phyloP scores from a whole-genome alignment of 306 rosid genomes.

The Benincasa hispida region DNA sequence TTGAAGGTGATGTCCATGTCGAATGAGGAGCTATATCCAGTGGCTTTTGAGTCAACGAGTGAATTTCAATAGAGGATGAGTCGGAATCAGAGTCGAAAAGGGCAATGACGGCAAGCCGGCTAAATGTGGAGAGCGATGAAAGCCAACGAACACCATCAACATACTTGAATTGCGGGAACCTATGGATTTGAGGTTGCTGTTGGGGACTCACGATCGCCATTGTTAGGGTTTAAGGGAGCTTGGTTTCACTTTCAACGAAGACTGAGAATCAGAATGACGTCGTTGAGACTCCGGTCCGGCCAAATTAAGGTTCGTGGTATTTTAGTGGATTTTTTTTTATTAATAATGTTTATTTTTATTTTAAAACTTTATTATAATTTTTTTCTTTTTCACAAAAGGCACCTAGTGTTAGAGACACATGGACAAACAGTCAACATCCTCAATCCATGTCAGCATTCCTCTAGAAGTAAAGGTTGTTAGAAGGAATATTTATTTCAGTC shows the following conservation, averaged over 20 bases:
- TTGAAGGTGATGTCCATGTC: constrained; percentile 41
- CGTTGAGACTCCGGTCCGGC: background rate
- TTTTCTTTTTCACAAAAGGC: no score
- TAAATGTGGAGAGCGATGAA: constrained; percentile 48
- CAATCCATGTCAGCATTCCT: no score
- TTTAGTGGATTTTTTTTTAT: background rate
- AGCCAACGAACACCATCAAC: constrained; percentile 81
- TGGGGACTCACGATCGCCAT: constrained; percentile 33
- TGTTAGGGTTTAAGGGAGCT: constrained; percentile 20
- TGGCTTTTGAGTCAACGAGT: constrained; percentile 29
- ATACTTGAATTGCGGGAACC: constrained; percentile 56
- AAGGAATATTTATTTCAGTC: no score
- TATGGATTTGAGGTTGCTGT: constrained; percentile 32
- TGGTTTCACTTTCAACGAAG: background rate
- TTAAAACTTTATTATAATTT: no score
- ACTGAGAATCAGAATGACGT: background rate
- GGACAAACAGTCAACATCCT: no score
- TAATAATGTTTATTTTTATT: no score
- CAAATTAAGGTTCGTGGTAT: background rate
- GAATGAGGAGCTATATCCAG: constrained; percentile 29
- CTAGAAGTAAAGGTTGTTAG: no score
- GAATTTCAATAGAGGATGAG: constrained; percentile 40
- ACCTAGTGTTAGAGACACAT: no score
- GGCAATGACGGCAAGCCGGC: constrained; percentile 55
- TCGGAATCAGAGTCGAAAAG: constrained; percentile 45